A percentile compares a stretch with the other conserved stretches of the same genome.
Evolutionary conservation across 2,329 filamentous ascomycete species (phyloP).

Genomic region (Aaosphaeria pasadenensis): DNA sequence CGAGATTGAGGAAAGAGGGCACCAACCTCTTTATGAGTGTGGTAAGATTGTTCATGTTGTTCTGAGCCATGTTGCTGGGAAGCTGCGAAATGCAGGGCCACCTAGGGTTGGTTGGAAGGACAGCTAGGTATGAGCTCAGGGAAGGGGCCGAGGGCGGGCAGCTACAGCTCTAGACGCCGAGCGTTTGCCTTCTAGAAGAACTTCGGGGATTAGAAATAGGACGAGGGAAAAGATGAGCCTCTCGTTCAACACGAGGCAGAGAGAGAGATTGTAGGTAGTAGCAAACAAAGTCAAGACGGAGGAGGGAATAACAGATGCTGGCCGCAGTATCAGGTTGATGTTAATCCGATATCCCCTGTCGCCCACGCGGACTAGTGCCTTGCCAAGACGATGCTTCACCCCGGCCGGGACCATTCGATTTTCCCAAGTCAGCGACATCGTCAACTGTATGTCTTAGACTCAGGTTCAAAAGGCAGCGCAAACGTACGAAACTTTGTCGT

Average conservation of each 20-base stretch:
- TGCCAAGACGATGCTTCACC: conserved; percentile 12
- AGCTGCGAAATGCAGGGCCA: conserved; percentile 25
- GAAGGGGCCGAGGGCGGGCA: conserved; percentile 21
- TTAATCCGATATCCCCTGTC: conserved; percentile 3
- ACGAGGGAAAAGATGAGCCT: neutral
- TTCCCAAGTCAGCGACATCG: neutral
- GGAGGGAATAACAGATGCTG: no score
- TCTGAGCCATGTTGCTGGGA: conserved; percentile 61
- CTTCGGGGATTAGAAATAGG: neutral
- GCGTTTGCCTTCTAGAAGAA: conserved; percentile 9
- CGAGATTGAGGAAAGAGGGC: conserved; percentile 4
- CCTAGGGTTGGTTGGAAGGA: conserved; percentile 11
- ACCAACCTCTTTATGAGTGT: conserved; percentile 96
- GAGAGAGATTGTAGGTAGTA: no score
- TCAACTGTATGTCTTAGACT: no score
- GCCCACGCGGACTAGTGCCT: conserved; percentile 9
- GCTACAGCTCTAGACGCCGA: conserved; percentile 16
- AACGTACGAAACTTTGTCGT: no score
- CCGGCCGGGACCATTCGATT: conserved; percentile 10
- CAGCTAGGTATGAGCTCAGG: conserved; percentile 13
- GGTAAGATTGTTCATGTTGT: conserved; percentile 92
- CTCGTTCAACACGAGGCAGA: neutral
- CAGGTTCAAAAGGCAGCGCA: no score
- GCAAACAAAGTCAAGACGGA: no score
- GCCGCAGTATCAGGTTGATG: neutral